These are phyloP conservation scores for Backusella luteola DNA, from an alignment of 192 early-diverging fungal genomes.

Conservation along the genomic window DNA sequence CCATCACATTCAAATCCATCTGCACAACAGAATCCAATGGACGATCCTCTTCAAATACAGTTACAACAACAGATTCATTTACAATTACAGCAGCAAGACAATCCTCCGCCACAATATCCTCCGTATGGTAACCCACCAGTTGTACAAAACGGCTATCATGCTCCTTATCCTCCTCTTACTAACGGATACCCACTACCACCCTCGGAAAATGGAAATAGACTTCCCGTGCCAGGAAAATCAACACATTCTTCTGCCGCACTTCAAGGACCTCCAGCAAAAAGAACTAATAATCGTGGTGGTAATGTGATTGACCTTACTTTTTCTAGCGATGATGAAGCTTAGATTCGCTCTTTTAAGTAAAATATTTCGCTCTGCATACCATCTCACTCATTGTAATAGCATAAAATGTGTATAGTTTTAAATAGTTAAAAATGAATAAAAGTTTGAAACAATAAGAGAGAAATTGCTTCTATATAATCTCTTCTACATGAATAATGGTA, in stretches of 20 bases:
- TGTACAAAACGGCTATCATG: not conserved
- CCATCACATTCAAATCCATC: not conserved
- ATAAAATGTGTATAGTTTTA: not conserved
- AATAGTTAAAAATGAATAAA: not conserved
- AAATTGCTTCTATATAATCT: no score
- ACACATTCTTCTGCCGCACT: not conserved
- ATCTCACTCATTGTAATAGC: not conserved
- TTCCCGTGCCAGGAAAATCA: not conserved
- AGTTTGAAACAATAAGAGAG: not conserved
- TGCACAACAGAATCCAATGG: not conserved
- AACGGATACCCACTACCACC: not conserved
- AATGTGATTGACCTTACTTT: not conserved
- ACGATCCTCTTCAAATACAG: not conserved
- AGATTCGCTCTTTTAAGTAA: not conserved
- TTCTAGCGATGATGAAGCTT: not conserved
- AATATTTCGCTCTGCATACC: not conserved
- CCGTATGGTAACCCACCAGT: not conserved
- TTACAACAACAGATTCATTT: not conserved
- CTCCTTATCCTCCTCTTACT: not conserved
- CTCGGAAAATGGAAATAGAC: not conserved
- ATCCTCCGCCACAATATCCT: not conserved
- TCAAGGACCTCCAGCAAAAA: not conserved
- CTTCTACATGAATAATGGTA: no score
- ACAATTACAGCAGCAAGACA: not conserved
- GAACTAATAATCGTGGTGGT: not conserved